Conservation (phyloP, 164 flowering plant genomes). For the Taxillus chinensis region DNA sequence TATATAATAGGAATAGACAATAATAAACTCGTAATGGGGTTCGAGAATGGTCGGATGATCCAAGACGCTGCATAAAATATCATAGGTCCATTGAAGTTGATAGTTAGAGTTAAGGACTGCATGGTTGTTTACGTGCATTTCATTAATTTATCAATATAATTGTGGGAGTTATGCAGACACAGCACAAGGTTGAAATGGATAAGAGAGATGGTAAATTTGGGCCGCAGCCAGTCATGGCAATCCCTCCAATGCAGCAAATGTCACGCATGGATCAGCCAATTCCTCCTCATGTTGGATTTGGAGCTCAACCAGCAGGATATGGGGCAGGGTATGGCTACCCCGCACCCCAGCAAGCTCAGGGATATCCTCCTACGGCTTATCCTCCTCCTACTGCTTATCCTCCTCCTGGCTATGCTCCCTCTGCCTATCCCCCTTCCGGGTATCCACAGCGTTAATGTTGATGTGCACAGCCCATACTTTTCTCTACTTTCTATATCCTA, state of each 20-base stretch:
- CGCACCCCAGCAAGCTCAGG: conserved; percentile 9
- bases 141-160: neutral
- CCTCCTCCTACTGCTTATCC: conserved; percentile 20
- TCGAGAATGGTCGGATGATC: too few species aligned
- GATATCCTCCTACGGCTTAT: conserved; percentile 24
- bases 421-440: conserved; percentile 13
- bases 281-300: conserved; percentile 39
- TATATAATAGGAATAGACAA: too few species aligned
- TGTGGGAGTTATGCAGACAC: conserved; percentile 35
- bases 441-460: neutral
- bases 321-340: conserved; percentile 34
- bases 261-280: conserved; percentile 45
- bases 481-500: too few species aligned
- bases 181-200: conserved; percentile 64
- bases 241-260: conserved; percentile 57
- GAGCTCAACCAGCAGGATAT: conserved; percentile 24
- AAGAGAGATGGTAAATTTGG: conserved; percentile 51
- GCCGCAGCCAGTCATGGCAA: conserved; percentile 32
- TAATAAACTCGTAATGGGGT: too few species aligned
- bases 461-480: too few species aligned
- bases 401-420: conserved; percentile 7
- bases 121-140: neutral
- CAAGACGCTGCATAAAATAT: too few species aligned
- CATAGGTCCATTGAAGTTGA: too few species aligned
- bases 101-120: too few species aligned